Conservation (phyloP, 1,139 yeast genomes). For the Kodamaea fungicola region DNA sequence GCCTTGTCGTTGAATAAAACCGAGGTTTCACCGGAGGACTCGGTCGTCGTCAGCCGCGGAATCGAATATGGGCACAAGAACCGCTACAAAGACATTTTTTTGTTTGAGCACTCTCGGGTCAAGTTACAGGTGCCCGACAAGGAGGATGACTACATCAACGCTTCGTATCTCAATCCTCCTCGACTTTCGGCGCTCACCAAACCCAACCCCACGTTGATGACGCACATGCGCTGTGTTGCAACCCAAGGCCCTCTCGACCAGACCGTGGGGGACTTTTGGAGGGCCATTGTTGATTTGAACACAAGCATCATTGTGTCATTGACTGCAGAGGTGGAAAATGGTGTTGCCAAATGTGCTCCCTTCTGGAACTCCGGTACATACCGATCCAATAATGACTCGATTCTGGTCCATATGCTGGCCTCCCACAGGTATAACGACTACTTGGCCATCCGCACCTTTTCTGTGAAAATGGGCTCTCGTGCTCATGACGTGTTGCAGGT, state of each 20-base stretch:
- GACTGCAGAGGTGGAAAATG: slow-evolving; percentile 52
- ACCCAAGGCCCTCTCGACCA: slow-evolving; percentile 83
- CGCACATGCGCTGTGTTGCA: slow-evolving; percentile 56
- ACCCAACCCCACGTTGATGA: slow-evolving; percentile 8
- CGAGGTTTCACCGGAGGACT: slow-evolving; percentile 10
- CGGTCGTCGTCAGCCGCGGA: slow-evolving; percentile 44
- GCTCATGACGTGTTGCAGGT: slow-evolving; percentile 41
- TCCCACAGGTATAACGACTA: slow-evolving; percentile 13
- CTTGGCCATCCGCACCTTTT: slow-evolving; percentile 35
- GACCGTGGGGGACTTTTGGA: slow-evolving; percentile 82
- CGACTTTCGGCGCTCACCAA: slow-evolving; percentile 12
- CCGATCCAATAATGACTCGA: slow-evolving; percentile 30
- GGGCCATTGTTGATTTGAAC: slow-evolving; percentile 49
- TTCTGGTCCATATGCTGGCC: slow-evolving; percentile 27
- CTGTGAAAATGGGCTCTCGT: slow-evolving; percentile 23
- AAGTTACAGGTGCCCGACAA: slow-evolving; percentile 20
- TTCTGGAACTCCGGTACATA: slow-evolving; percentile 51
- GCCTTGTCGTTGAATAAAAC: slow-evolving; percentile 21
- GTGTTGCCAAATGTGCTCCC: slow-evolving; percentile 53
- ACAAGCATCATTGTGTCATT: slow-evolving; percentile 44
- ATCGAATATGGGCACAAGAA: slow-evolving; percentile 75
- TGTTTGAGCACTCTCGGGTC: slow-evolving; percentile 82
- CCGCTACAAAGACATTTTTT: slow-evolving; percentile 75
- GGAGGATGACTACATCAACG: slow-evolving; percentile 31
- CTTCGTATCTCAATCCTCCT: slow-evolving; percentile 24